Conservation (phyloP, 192 early-diverging fungal species). For the Podila horticola region DNA sequence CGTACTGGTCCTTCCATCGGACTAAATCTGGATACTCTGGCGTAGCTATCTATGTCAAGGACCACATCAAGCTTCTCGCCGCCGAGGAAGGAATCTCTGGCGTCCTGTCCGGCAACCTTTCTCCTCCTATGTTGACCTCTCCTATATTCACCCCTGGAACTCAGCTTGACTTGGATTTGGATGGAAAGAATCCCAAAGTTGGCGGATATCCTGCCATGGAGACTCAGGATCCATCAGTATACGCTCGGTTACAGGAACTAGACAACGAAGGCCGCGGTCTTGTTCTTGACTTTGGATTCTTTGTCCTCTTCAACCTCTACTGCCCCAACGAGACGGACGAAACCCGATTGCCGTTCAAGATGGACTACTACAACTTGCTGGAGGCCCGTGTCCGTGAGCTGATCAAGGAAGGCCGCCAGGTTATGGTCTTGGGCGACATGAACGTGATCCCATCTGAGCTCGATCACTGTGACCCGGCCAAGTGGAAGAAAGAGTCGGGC, state of each 20-base stretch:
- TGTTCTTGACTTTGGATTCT: conserved; percentile 76
- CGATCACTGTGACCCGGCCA: conserved; percentile 79
- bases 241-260: conserved; percentile 52
- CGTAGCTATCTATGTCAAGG: conserved; percentile 72
- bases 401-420: conserved; percentile 59
- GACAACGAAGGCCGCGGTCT: conserved; percentile 80
- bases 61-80: conserved; percentile 58
- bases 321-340: conserved; percentile 66
- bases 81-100: conserved; percentile 80
- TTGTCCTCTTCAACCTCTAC: conserved; percentile 83
- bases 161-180: neutral
- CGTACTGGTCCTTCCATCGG: conserved; percentile 76
- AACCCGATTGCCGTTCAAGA: conserved; percentile 61
- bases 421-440: conserved; percentile 74
- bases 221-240: neutral
- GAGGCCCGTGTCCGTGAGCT: conserved; percentile 59
- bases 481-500: conserved; percentile 62
- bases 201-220: conserved; percentile 25
- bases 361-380: conserved; percentile 61
- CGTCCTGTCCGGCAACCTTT: conserved; percentile 19
- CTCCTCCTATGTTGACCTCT: neutral
- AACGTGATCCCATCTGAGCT: conserved; percentile 72
- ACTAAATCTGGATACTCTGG: conserved; percentile 75
- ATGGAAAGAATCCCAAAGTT: conserved; percentile 2
- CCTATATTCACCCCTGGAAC: neutral